phyloP scores from a whole-genome alignment of 164 flowering plant genomes.

The Amborella trichopoda region DNA sequence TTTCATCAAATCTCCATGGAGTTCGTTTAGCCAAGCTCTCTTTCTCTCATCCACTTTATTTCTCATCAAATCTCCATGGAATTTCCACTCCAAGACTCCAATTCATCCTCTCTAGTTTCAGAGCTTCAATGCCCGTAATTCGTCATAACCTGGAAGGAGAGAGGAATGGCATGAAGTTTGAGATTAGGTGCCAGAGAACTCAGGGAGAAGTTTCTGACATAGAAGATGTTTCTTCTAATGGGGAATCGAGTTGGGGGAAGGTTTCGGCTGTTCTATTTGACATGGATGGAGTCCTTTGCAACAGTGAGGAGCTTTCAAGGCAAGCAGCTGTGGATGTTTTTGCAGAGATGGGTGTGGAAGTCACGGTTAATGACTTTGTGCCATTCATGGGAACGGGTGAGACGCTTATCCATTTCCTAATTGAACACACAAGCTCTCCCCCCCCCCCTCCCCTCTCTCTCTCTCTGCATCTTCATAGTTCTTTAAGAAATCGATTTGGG shows the following conservation, averaged over 20 bases:
- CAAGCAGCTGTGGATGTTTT: conserved; percentile 83
- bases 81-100: too few species aligned
- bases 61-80: too few species aligned
- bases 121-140: too few species aligned
- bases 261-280: conserved; percentile 97
- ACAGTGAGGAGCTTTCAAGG: conserved; percentile 85
- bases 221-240: conserved; percentile 10
- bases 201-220: too few species aligned
- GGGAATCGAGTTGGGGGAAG: conserved; percentile 51
- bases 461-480: not conserved
- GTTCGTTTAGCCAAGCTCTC: too few species aligned
- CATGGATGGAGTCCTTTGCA: conserved; percentile 95
- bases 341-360: conserved; percentile 78
- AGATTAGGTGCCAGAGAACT: too few species aligned
- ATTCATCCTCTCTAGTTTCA: too few species aligned
- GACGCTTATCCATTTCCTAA: too few species aligned
- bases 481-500: not conserved
- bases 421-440: not conserved
- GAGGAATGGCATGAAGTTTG: too few species aligned
- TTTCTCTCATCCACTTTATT: too few species aligned
- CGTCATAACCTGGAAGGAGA: too few species aligned
- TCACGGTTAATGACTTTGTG: conserved; percentile 66
- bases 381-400: conserved; percentile 95
- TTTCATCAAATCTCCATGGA: too few species aligned
- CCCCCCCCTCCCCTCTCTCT: not conserved